Percentiles rank a stretch among this genome's conserved stretches.
phyloP scores from a whole-genome alignment of 1,284 basidiomycete genomes.

The Thecaphora thlaspeos region DNA sequence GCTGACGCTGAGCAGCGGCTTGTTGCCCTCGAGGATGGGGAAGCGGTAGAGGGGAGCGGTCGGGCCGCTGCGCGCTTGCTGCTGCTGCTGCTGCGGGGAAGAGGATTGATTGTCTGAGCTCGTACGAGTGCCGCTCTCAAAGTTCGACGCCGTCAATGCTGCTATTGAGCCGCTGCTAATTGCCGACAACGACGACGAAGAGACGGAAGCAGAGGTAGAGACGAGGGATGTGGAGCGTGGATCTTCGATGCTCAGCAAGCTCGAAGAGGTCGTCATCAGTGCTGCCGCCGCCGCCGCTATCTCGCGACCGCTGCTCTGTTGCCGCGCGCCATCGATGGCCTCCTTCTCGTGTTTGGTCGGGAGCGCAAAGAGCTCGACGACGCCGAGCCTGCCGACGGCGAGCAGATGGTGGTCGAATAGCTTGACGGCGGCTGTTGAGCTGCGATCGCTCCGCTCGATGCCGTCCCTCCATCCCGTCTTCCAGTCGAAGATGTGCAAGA shows the following conservation, averaged over 20 bases:
- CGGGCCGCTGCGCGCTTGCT: neutral
- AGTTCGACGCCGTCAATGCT: too few relatives aligned
- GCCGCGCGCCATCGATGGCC: too few relatives aligned
- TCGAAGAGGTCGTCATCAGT: too few relatives aligned
- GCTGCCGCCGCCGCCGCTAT: too few relatives aligned
- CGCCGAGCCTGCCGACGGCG: conserved; percentile 11
- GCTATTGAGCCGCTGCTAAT: neutral
- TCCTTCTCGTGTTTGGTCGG: neutral
- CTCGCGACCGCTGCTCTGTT: too few relatives aligned
- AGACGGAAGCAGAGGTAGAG: too few relatives aligned
- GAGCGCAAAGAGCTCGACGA: conserved; percentile 5
- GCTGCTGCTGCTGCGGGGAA: neutral
- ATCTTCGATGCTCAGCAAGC: neutral
- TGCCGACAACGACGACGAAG: too few relatives aligned
- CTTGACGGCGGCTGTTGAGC: conserved; percentile 12
- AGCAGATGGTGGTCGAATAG: conserved; percentile 8
- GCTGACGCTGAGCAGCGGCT: conserved; percentile 13
- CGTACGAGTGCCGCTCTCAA: neutral
- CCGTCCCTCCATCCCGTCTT: conserved; percentile 7
- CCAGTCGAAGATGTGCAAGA: conserved; percentile 18
- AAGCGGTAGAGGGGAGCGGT: neutral
- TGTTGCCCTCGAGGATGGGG: conserved; percentile 5
- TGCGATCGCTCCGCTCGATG: conserved; percentile 10
- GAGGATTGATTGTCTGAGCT: neutral
- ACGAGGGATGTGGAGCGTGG: too few relatives aligned